phyloP scores from a whole-genome alignment of 2,329 filamentous ascomycete genomes.

The Cyanodermella asteris region DNA sequence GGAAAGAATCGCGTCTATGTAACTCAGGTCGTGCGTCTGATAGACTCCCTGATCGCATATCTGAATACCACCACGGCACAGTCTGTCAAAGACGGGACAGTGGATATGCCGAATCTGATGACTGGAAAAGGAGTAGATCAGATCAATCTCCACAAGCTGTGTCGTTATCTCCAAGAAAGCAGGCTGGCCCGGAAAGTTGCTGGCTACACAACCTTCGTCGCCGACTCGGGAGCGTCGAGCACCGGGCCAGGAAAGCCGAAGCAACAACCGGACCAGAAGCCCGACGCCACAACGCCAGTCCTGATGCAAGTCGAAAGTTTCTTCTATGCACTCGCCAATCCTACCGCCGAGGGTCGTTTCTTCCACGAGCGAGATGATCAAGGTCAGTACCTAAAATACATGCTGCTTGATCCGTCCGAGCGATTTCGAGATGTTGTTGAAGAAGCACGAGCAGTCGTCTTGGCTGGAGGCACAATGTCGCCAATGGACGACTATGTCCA shows the following conservation, averaged over 20 bases:
- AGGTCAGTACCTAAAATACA: constrained; percentile 47
- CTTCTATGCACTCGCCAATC: constrained; percentile 64
- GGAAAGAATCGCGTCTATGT: constrained; percentile 83
- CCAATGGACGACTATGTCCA: constrained; percentile 78
- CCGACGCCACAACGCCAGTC: constrained; percentile 24
- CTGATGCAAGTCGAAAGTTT: constrained; percentile 46
- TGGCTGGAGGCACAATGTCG: constrained; percentile 94
- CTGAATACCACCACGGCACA: constrained; percentile 29
- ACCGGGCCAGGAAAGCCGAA: constrained; percentile 10
- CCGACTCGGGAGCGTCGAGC: constrained; percentile 23
- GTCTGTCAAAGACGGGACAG: constrained; percentile 37
- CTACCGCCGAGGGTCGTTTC: constrained; percentile 43
- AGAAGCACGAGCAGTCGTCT: constrained; percentile 63
- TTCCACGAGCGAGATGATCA: constrained; percentile 30
- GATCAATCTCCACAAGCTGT: constrained; percentile 78
- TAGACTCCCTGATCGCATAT: constrained; percentile 56
- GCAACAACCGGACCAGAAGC: constrained; percentile 10
- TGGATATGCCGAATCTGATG: constrained; percentile 51
- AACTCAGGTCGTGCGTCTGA: constrained; percentile 61
- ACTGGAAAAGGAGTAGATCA: constrained; percentile 76
- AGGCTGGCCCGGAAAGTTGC: constrained; percentile 90
- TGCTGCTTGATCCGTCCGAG: constrained; percentile 74
- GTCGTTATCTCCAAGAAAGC: constrained; percentile 72
- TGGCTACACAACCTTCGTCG: constrained; percentile 49
- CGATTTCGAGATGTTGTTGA: constrained; percentile 78